Percentiles rank a stretch among this genome's conserved stretches.
Evolutionary conservation across 2,329 filamentous ascomycete genomes (phyloP).

Genomic region (Microcyclospora pomicola): DNA sequence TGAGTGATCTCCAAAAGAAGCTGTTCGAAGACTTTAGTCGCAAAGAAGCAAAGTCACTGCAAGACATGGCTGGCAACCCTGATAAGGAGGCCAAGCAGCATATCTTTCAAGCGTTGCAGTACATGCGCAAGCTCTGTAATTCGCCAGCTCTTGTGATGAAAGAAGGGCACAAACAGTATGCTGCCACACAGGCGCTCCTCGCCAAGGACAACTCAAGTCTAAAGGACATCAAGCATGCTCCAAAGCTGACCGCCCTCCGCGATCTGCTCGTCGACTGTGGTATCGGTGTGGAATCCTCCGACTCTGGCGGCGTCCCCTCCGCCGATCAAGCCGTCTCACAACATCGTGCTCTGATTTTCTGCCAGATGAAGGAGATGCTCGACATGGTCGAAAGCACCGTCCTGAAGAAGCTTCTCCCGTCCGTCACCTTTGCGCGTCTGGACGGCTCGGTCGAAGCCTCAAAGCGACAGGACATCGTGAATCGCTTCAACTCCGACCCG

Average conservation of each 20-base stretch:
- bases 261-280: constrained; percentile 97
- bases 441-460: constrained; percentile 88
- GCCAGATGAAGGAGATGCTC: constrained; percentile 99
- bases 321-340: constrained; percentile 76
- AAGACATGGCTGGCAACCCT: constrained; percentile 65
- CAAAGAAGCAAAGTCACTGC: constrained; percentile 79
- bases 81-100: constrained; percentile 95
- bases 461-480: constrained; percentile 93
- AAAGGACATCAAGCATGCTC: constrained; percentile 75
- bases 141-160: constrained; percentile 94
- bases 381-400: constrained; percentile 97
- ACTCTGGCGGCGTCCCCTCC: constrained; percentile 35
- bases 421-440: constrained; percentile 83
- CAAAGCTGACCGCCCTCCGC: constrained; percentile 77
- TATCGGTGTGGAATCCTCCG: constrained; percentile 60
- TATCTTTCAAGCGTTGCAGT: constrained; percentile 97
- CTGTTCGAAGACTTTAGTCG: constrained; percentile 94
- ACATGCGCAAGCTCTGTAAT: constrained; percentile 99
- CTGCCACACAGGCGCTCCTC: constrained; percentile 70
- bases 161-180: constrained; percentile 79
- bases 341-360: constrained; percentile 91
- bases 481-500: constrained; percentile 95
- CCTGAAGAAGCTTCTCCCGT: constrained; percentile 76
- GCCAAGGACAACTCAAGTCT: constrained; percentile 66
- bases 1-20: constrained; percentile 85